Evolutionary conservation across 305 asterid species (phyloP).

Genomic region (Fraxinus floribunda): DNA sequence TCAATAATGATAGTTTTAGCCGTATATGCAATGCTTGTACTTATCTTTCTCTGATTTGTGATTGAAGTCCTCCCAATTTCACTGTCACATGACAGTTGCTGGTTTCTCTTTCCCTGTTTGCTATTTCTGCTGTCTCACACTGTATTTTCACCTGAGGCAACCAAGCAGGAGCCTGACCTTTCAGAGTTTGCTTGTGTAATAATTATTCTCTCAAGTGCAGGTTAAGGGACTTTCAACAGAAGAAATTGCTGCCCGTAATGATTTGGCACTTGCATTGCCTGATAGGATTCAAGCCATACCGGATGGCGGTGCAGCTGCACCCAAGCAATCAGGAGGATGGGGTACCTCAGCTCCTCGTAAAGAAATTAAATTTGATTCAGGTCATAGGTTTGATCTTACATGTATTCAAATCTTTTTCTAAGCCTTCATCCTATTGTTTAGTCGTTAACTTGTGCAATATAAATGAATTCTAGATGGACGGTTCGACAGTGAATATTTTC

Average conservation of each 20-base stretch:
- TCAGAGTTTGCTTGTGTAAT: conserved; percentile 13
- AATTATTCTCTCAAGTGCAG: conserved; percentile 33
- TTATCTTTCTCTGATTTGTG: neutral
- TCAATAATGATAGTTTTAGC: neutral
- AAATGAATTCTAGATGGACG: conserved; percentile 65
- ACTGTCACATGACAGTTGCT: neutral
- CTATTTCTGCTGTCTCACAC: conserved; percentile 3
- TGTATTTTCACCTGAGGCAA: neutral
- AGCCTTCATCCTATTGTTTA: conserved; percentile 16
- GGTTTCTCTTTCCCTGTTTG: conserved; percentile 7
- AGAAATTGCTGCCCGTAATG: conserved; percentile 78
- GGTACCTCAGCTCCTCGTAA: conserved; percentile 78
- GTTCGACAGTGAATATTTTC: conserved; percentile 81
- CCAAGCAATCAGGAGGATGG: conserved; percentile 82
- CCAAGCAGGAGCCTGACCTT: neutral
- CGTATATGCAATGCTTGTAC: neutral
- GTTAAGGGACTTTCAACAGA: conserved; percentile 80
- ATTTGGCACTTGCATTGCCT: conserved; percentile 80
- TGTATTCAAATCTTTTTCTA: neutral
- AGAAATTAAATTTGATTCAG: conserved; percentile 87
- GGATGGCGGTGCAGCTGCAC: conserved; percentile 78
- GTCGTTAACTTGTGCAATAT: conserved; percentile 23
- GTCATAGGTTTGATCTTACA: conserved; percentile 30
- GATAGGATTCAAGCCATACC: conserved; percentile 85
- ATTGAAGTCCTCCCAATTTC: conserved; percentile 8